Base-by-base conservation (phyloP, 192 early-diverging fungal species). In the Coemansia erecta region DNA sequence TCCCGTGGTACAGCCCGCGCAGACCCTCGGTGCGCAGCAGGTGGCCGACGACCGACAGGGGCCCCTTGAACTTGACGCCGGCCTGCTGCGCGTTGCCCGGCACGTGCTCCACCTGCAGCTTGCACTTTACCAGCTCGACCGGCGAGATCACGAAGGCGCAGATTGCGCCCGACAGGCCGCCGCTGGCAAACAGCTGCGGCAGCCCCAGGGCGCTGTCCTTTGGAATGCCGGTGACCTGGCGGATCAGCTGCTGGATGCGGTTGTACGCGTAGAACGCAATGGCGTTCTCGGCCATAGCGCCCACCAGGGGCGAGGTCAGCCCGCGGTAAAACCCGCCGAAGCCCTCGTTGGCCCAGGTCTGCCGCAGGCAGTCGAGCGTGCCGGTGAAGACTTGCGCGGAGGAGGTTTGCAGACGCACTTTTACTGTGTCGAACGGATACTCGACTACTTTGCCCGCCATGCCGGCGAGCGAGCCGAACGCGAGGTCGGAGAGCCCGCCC, bases 61-160 rank as follows among this genome's bases (percentile, higher is more conserved):
- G 85, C 8, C 89, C 90, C 1, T 47, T 74, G 40, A 80, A 80
- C 26, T 72, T 70, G 2, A 49, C 42, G 8, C 24, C 37, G n/a
- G 53, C 31, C 12, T 18, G 48, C 14, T 5, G 31, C 1, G 59
- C 67, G 49, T 80, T 73, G 4, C 37, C 66, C 41, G 65, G 66
- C 8, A 75, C 78, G 43, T 89, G 86, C 58, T 94, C 91, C 0
- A 97, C 93, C 76, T 98, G 97, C 56, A 98, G 76, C 63, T 92
- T 89, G 81, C 97, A 98, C 66, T 98, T 98, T 56, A 98, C 85
- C 28, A 98, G 80, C 81, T 98, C 97, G 8, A 97, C 85, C 0
- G 97, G 97, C 3, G 97, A 97, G 9, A 98, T 81, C 8, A 98
- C 84, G 63, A 95, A 81, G 0, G 92, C 93, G 9, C 92, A 92